Percentiles rank a stretch among this genome's conserved stretches.
Evolutionary conservation across 2,329 filamentous ascomycete genomes (phyloP).

Genomic region (Aspergillus candidus): DNA sequence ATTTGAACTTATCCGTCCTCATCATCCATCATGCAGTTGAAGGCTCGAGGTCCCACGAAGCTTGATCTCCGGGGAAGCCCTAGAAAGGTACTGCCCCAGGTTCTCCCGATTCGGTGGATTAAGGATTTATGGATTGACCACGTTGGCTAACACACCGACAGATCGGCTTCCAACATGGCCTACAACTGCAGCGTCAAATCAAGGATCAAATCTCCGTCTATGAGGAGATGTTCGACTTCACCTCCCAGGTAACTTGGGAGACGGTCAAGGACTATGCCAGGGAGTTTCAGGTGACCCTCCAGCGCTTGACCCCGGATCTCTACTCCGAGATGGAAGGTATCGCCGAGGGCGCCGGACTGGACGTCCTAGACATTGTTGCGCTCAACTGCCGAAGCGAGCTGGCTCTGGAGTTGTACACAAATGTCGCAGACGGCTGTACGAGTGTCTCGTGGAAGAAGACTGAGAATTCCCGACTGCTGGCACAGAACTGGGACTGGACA

Average conservation of each 20-base stretch:
- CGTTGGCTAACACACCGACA: slow-evolving; percentile 16
- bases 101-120: neutral
- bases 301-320: slow-evolving; percentile 30
- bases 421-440: slow-evolving; percentile 55
- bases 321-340: slow-evolving; percentile 48
- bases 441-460: slow-evolving; percentile 47
- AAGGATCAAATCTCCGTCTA: slow-evolving; percentile 44
- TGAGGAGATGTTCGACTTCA: slow-evolving; percentile 41
- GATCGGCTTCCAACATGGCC: slow-evolving; percentile 48
- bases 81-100: slow-evolving; percentile 17
- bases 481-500: slow-evolving; percentile 59
- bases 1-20: too few relatives aligned
- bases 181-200: slow-evolving; percentile 36
- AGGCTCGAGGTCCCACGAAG: slow-evolving; percentile 14
- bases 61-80: slow-evolving; percentile 21
- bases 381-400: slow-evolving; percentile 57
- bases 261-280: slow-evolving; percentile 42
- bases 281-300: slow-evolving; percentile 43
- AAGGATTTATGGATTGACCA: too few relatives aligned
- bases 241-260: slow-evolving; percentile 43
- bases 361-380: slow-evolving; percentile 50
- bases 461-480: slow-evolving; percentile 36
- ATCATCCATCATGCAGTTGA: slow-evolving; percentile 41
- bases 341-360: slow-evolving; percentile 45
- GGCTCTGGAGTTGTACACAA: slow-evolving; percentile 40